A percentile compares a stretch with the other conserved stretches of the same genome.
Conservation (phyloP, 2,329 filamentous ascomycete genomes). For the Colletotrichum orbiculare region DNA sequence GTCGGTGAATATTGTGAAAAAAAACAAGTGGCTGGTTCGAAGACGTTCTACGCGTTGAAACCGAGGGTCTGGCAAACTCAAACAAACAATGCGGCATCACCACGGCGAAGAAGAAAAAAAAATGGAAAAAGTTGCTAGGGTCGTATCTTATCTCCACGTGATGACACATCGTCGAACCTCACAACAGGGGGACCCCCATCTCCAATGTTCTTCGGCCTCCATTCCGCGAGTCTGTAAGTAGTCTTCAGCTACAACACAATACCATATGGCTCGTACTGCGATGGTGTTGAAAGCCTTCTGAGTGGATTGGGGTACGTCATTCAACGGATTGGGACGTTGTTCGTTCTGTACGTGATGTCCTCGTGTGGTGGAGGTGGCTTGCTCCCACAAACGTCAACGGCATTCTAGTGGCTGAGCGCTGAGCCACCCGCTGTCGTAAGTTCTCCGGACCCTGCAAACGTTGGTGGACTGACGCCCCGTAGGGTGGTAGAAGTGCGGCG, state of each 20-base stretch:
- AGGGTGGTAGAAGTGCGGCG: background rate
- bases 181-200: too few relatives aligned
- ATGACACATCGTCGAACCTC: background rate
- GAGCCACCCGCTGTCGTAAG: constrained; percentile 35
- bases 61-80: background rate
- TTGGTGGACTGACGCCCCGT: constrained; percentile 21
- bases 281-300: too few relatives aligned
- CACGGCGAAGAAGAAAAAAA: constrained; percentile 6
- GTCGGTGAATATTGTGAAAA: background rate
- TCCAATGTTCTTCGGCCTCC: too few relatives aligned
- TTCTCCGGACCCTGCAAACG: constrained; percentile 23
- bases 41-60: too few relatives aligned
- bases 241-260: background rate
- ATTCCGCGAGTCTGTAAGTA: too few relatives aligned
- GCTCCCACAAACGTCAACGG: constrained; percentile 5
- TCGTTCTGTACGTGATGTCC: constrained; percentile 19
- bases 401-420: constrained; percentile 27
- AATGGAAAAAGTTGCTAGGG: constrained; percentile 13
- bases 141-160: constrained; percentile 34
- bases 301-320: constrained; percentile 14
- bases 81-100: constrained; percentile 4
- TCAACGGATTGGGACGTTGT: constrained; percentile 5
- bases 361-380: constrained; percentile 22
- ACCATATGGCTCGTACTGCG: too few relatives aligned
- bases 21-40: background rate